Conservation (phyloP, 2,329 filamentous ascomycete genomes). For the Aspergillus eucalypticola region DNA sequence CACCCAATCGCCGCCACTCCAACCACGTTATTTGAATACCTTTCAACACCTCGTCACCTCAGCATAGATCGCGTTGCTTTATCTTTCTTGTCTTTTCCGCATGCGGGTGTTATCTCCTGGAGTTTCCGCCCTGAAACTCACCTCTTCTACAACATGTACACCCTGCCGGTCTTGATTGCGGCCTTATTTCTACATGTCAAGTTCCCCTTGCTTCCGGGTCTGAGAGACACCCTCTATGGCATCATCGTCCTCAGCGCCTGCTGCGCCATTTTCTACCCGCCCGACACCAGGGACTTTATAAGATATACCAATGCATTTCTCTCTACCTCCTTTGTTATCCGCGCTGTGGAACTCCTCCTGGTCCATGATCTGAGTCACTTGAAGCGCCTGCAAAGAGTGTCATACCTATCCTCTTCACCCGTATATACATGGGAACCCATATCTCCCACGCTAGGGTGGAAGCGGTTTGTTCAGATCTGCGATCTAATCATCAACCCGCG, state of each 20-base stretch:
- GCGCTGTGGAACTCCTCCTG: constrained; percentile 19
- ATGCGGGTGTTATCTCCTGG: not conserved
- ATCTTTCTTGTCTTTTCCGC: not conserved
- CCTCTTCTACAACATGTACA: not conserved
- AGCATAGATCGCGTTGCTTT: not conserved
- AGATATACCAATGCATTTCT: constrained; percentile 22
- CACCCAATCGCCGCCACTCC: not conserved
- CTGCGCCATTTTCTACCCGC: constrained; percentile 15
- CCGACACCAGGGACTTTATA: constrained; percentile 5
- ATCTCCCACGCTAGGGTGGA: constrained; percentile 6
- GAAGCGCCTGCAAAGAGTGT: constrained; percentile 9
- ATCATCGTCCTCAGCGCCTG: constrained; percentile 12
- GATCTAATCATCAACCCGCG: constrained; percentile 20
- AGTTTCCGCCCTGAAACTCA: not conserved
- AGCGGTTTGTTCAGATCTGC: constrained; percentile 11
- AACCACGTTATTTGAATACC: not conserved
- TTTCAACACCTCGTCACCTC: not conserved
- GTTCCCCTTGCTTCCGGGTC: not conserved
- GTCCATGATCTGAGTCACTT: constrained; percentile 11
- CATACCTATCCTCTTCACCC: not conserved
- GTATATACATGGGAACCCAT: constrained; percentile 16
- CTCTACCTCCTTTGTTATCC: constrained; percentile 15
- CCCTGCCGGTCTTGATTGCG: not conserved
- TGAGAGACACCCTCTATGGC: not conserved
- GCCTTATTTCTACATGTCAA: constrained; percentile 9